Conservation (phyloP, 1,139 yeast species). For the Nakaseomyces uthaithaninus region DNA sequence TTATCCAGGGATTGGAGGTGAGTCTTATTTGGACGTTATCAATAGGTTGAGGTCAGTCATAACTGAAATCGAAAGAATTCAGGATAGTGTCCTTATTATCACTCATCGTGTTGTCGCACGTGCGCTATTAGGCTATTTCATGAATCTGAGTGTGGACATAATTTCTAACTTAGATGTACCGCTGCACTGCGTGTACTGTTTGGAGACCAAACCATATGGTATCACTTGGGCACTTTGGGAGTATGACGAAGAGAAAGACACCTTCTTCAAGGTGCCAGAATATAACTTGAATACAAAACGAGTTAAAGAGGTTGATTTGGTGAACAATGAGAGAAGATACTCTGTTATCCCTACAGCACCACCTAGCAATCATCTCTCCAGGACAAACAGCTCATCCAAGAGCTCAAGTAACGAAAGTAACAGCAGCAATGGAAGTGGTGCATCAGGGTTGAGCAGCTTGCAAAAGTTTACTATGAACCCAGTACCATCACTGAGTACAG, state of each 20-base stretch:
- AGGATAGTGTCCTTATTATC: constrained; percentile 73
- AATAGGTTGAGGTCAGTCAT: constrained; percentile 83
- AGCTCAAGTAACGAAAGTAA: not conserved
- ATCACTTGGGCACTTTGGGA: constrained; percentile 87
- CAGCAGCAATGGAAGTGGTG: not conserved
- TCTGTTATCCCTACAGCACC: constrained; percentile 73
- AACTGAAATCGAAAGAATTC: constrained; percentile 85
- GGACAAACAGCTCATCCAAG: not conserved
- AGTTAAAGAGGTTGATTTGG: constrained; percentile 57
- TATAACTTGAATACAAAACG: constrained; percentile 44
- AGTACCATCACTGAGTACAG: constrained; percentile 2
- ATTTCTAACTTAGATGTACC: constrained; percentile 91
- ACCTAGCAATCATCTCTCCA: constrained; percentile 16
- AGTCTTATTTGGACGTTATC: constrained; percentile 85
- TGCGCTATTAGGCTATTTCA: constrained; percentile 76
- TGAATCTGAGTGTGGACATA: constrained; percentile 73
- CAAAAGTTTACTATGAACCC: constrained; percentile 3
- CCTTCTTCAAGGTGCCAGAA: constrained; percentile 70
- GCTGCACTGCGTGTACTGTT: constrained; percentile 75
- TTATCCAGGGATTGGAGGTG: constrained; percentile 96
- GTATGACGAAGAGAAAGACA: constrained; percentile 68
- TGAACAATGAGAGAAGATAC: constrained; percentile 57
- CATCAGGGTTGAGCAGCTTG: too few relatives aligned
- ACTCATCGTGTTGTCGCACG: constrained; percentile 90
- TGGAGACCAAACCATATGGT: constrained; percentile 92